Conservation (phyloP, 2,329 filamentous ascomycete genomes). For the Stagonosporopsis chrysanthemi region DNA sequence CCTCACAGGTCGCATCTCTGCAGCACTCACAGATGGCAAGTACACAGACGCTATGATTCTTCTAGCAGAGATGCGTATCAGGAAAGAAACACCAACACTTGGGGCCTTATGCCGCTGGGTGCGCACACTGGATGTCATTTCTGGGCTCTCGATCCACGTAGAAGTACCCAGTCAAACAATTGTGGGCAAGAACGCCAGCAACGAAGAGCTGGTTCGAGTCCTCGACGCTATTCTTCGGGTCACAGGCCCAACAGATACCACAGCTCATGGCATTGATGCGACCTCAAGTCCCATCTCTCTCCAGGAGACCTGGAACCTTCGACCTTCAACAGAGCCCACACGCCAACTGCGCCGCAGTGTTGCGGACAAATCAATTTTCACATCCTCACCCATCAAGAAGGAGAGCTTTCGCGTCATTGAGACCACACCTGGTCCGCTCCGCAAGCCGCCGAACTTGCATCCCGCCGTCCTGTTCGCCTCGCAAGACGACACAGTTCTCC, state of each 20-base stretch:
- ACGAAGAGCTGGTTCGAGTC: constrained; percentile 62
- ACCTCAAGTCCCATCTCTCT: constrained; percentile 62
- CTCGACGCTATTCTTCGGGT: constrained; percentile 71
- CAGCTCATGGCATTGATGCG: constrained; percentile 30
- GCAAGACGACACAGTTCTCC: constrained; percentile 62
- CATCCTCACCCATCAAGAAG: constrained; percentile 35
- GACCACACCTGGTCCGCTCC: constrained; percentile 64
- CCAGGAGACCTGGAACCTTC: constrained; percentile 68
- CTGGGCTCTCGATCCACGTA: constrained; percentile 66
- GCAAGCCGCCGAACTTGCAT: constrained; percentile 74
- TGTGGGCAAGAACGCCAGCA: constrained; percentile 54
- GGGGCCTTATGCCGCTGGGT: constrained; percentile 77
- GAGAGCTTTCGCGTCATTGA: constrained; percentile 66
- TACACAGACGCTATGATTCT: constrained; percentile 71
- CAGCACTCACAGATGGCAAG: constrained; percentile 69
- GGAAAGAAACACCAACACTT: constrained; percentile 70
- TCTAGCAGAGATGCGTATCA: constrained; percentile 73
- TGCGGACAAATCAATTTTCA: constrained; percentile 59
- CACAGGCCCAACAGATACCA: constrained; percentile 66
- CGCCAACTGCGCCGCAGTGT: constrained; percentile 65
- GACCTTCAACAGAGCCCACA: constrained; percentile 50
- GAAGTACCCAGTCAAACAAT: constrained; percentile 48
- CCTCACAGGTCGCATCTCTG: constrained; percentile 71
- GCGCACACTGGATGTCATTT: constrained; percentile 73
- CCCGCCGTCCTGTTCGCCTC: constrained; percentile 71